Base-by-base conservation (phyloP, 1,139 yeast genomes). In the Debaryomycetaceae sp. region DNA sequence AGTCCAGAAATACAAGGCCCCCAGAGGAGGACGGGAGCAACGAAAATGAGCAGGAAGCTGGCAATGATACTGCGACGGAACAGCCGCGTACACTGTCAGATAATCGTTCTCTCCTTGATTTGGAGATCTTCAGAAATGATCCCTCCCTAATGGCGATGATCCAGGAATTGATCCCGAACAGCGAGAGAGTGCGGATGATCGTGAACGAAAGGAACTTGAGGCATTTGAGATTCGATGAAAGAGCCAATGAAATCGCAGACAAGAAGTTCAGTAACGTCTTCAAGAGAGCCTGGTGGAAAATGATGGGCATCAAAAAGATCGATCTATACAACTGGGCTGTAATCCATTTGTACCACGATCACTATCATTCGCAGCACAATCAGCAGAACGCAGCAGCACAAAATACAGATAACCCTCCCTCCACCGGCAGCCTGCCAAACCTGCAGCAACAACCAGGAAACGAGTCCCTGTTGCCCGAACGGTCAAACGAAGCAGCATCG, bases 251-350 rank as follows among this genome's bases (percentile, higher is more conserved):
- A 37, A 50, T 60, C 5, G 70, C 82, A 2, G 57, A 63, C 7
- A 45, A 48, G 34, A 76, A 68, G 56, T 70, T 65, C 48, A 60
- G 69, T 22, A 55, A 57, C 11, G 53, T 75, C 43, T 59, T 64
- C 45, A 67, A 66, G 54, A 54, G 60, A n/a, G 14, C 76, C 0
- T 76, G 78, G 59, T 82, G 86, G 85, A 60, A 57, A 39, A 20
- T 77, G 4, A 77, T 82, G 83, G 85, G 86, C 1, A 70, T 83
- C 37, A 52, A 70, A 1, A 69, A 58, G 44, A 50, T 56, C 1
- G 80, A 81, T 51, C 54, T 83, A 42, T 74, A 70, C 54, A 69
- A 80, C 58, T 76, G 80, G 68, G 80, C 77, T 20, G 81, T 81
- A 17, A 59, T 80, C 39, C 56, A 60, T 35, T 57, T 68, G 33